These are phyloP conservation scores for Sporormia fimetaria DNA, from an alignment of 495 filamentous ascomycete genomes.

Conservation along the genomic window DNA sequence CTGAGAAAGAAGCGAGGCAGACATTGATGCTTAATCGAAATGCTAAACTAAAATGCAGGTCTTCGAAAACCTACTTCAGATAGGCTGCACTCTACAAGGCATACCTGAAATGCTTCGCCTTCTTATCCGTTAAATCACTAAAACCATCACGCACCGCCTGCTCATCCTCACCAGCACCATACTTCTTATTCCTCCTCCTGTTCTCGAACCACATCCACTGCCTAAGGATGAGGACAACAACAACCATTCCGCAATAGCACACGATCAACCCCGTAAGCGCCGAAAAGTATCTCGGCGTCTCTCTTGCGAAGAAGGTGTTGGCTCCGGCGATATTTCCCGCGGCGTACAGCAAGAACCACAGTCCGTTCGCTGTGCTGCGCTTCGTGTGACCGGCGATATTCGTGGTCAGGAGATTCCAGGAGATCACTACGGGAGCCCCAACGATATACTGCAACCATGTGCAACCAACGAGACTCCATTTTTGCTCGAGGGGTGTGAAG, in stretches of 20 bases:
- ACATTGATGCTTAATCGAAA: too few species aligned
- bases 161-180: slow-evolving; percentile 38
- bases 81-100: too few species aligned
- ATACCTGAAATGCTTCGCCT: slow-evolving; percentile 44
- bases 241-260: slow-evolving; percentile 44
- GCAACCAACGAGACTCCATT: slow-evolving; percentile 42
- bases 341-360: slow-evolving; percentile 41
- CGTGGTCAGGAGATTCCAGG: slow-evolving; percentile 45
- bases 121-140: slow-evolving; percentile 48
- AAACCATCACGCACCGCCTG: slow-evolving; percentile 41
- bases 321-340: slow-evolving; percentile 31
- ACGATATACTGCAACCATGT: slow-evolving; percentile 51
- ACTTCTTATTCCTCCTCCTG: slow-evolving; percentile 42
- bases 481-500: slow-evolving; percentile 36
- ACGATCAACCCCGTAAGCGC: slow-evolving; percentile 56
- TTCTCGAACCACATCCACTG: slow-evolving; percentile 40
- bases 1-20: too few species aligned
- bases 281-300: slow-evolving; percentile 45
- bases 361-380: slow-evolving; percentile 50
- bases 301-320: slow-evolving; percentile 49
- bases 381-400: slow-evolving; percentile 53
- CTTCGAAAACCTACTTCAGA: too few species aligned
- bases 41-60: slow-evolving; percentile 26
- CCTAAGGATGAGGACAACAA: slow-evolving; percentile 35
- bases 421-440: slow-evolving; percentile 36